phyloP scores from a whole-genome alignment of 768 basidiomycete genomes.

The Collybia mongolica region DNA sequence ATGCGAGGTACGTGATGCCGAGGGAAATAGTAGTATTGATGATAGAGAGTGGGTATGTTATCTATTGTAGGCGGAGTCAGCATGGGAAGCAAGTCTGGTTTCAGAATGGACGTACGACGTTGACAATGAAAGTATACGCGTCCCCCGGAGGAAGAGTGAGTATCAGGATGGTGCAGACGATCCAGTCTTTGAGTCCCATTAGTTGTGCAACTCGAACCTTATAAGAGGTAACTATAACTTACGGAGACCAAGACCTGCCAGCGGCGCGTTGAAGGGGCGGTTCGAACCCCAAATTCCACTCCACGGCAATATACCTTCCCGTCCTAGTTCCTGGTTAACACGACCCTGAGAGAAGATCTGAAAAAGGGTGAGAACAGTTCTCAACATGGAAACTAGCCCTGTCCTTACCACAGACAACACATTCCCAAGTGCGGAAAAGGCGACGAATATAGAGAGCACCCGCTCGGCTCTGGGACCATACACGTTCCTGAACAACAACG shows the following conservation, averaged over 20 bases:
- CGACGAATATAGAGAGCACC: constrained; percentile 16
- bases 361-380: not conserved
- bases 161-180: constrained; percentile 26
- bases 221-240: constrained; percentile 27
- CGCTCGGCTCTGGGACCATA: constrained; percentile 55
- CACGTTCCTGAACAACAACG: constrained; percentile 65
- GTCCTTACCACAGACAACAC: constrained; percentile 39
- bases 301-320: constrained; percentile 54
- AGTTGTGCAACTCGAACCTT: not conserved
- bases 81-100: not conserved
- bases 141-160: constrained; percentile 51
- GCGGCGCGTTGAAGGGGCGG: constrained; percentile 54
- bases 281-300: constrained; percentile 56
- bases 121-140: constrained; percentile 57
- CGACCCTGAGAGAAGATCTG: constrained; percentile 22
- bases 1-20: constrained; percentile 38
- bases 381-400: constrained; percentile 16
- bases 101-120: constrained; percentile 33
- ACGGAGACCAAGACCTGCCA: constrained; percentile 49
- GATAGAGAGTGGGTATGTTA: constrained; percentile 40
- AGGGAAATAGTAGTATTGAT: constrained; percentile 47
- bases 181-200: constrained; percentile 21
- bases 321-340: constrained; percentile 57
- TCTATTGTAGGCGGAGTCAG: constrained; percentile 8
- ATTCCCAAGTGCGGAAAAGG: constrained; percentile 50